Evolutionary conservation across 352 stramenopile species (phyloP).

Genomic region (Sclerospora graminicola): DNA sequence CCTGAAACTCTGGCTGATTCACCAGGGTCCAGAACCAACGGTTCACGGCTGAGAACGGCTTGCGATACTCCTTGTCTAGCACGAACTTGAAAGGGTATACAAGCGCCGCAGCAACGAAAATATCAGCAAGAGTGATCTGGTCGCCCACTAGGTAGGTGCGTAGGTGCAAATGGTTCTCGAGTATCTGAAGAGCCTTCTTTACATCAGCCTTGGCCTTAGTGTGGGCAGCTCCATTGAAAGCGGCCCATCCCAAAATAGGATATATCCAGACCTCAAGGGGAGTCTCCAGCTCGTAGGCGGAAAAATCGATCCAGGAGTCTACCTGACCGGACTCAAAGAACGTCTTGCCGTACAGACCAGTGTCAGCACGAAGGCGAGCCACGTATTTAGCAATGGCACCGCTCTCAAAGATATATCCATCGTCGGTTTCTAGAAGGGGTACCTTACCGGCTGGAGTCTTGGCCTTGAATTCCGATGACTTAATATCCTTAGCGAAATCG

Average conservation of each 20-base stretch:
- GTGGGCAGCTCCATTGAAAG: conserved; percentile 61
- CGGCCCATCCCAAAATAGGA: conserved; percentile 79
- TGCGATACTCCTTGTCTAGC: conserved; percentile 82
- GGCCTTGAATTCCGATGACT: conserved; percentile 61
- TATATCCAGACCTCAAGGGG: conserved; percentile 83
- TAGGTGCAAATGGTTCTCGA: conserved; percentile 84
- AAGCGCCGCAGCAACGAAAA: conserved; percentile 78
- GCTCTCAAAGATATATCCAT: conserved; percentile 80
- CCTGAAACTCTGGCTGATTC: conserved; percentile 90
- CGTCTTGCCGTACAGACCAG: conserved; percentile 75
- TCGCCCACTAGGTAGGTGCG: conserved; percentile 90
- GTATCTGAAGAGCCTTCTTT: conserved; percentile 66
- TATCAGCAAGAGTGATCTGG: conserved; percentile 92
- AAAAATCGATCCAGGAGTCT: conserved; percentile 93
- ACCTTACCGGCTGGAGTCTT: conserved; percentile 89
- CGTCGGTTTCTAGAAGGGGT: conserved; percentile 68
- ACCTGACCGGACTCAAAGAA: conserved; percentile 89
- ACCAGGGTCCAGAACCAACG: conserved; percentile 91
- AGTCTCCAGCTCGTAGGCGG: conserved; percentile 85
- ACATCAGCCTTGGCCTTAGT: conserved; percentile 86
- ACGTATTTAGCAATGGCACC: conserved; percentile 92
- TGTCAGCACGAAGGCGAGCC: conserved; percentile 80
- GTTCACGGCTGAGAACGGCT: conserved; percentile 78
- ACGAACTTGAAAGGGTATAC: conserved; percentile 93
- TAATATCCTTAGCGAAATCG: conserved; percentile 41